Evolutionary conservation across 768 basidiomycete species (phyloP).

Genomic region (Macrolepiota albuminosa): DNA sequence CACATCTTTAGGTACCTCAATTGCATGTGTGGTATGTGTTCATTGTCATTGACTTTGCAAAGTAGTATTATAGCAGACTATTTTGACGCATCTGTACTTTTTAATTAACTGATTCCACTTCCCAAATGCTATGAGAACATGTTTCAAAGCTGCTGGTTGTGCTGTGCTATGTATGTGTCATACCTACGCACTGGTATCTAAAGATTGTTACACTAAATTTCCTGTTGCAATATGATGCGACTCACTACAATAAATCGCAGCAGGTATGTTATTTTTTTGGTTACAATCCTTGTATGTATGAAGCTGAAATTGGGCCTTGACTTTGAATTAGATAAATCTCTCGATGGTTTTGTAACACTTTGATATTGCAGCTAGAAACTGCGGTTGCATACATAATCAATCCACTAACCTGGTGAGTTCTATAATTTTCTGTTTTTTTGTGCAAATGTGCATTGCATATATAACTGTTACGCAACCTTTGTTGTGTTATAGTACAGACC

Average conservation of each 20-base stretch:
- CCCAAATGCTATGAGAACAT: slow-evolving; percentile 33
- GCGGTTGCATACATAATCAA: too few species aligned
- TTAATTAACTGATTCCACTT: slow-evolving; percentile 28
- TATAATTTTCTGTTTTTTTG: too few species aligned
- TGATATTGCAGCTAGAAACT: too few species aligned
- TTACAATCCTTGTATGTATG: too few species aligned
- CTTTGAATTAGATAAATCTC: too few species aligned
- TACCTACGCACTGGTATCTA: slow-evolving; percentile 23
- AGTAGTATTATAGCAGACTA: slow-evolving; percentile 4
- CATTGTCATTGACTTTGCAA: slow-evolving; percentile 26
- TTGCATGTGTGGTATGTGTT: slow-evolving; percentile 35
- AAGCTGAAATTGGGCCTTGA: too few species aligned
- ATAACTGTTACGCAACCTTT: background rate
- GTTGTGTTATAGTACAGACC: background rate
- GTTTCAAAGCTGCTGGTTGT: slow-evolving; percentile 24
- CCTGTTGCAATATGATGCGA: too few species aligned
- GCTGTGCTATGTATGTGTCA: slow-evolving; percentile 18
- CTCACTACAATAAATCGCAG: too few species aligned
- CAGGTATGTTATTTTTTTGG: too few species aligned
- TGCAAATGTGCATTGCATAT: too few species aligned
- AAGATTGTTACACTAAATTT: slow-evolving; percentile 7
- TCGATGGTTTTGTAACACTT: too few species aligned
- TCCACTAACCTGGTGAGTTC: too few species aligned
- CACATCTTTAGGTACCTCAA: slow-evolving; percentile 30
- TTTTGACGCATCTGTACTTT: slow-evolving; percentile 28